phyloP scores from a whole-genome alignment of 192 early-diverging fungal genomes.

The Gryganskiella cystojenkinii region DNA sequence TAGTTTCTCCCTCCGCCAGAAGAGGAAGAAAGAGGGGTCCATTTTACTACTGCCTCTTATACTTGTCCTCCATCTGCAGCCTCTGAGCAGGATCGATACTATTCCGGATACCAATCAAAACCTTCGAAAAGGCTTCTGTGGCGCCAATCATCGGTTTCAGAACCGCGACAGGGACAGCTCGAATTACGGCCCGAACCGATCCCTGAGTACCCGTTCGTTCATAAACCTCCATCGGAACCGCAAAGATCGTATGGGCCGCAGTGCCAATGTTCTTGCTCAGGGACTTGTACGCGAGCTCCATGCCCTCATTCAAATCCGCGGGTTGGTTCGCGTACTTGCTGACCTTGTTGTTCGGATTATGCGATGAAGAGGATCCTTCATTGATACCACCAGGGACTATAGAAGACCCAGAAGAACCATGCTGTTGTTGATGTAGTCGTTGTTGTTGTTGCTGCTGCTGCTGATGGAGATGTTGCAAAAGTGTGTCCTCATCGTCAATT shows the following conservation, averaged over 20 bases:
- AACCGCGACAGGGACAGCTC: conserved; percentile 90
- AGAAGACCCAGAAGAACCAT: neutral
- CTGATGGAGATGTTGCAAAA: conserved; percentile 34
- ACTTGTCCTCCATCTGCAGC: conserved; percentile 82
- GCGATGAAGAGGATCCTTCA: too few relatives aligned
- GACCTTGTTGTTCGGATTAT: conserved; percentile 38
- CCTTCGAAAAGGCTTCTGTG: conserved; percentile 92
- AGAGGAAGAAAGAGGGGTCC: too few relatives aligned
- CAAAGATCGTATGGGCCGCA: conserved; percentile 90
- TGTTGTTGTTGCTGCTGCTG: conserved; percentile 24
- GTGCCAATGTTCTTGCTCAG: conserved; percentile 82
- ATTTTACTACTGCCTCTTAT: conserved; percentile 19
- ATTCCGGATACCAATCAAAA: conserved; percentile 90
- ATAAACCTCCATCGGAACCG: conserved; percentile 87
- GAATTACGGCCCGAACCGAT: conserved; percentile 72
- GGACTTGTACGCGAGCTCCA: conserved; percentile 85
- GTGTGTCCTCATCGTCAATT: conserved; percentile 42
- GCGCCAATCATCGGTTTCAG: conserved; percentile 96
- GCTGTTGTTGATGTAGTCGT: conserved; percentile 10
- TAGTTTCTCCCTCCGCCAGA: too few relatives aligned
- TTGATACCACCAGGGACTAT: too few relatives aligned
- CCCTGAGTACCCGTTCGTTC: conserved; percentile 67
- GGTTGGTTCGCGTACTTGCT: conserved; percentile 93
- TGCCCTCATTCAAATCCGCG: conserved; percentile 83
- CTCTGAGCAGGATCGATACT: conserved; percentile 86